Percentiles rank a stretch among this genome's conserved stretches.
These are phyloP conservation scores for Metschnikowia matae DNA, from an alignment of 805 yeast species.

Conservation along the genomic window DNA sequence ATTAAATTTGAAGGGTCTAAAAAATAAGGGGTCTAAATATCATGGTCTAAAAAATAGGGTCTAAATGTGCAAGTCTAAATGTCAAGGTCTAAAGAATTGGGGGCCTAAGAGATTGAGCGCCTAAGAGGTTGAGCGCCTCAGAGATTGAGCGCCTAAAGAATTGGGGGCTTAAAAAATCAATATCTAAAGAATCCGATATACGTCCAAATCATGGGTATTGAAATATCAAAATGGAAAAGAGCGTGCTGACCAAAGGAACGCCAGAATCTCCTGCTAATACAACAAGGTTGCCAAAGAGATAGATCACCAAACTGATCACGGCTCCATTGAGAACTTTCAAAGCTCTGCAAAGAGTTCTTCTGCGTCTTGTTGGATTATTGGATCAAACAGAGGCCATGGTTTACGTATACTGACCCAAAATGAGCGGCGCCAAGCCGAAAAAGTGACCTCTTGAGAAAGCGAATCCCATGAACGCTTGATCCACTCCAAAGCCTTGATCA, in stretches of 20 bases:
- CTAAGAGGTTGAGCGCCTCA: too few species aligned
- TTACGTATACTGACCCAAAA: conserved; percentile 26
- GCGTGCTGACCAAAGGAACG: conserved; percentile 4
- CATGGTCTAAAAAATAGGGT: too few species aligned
- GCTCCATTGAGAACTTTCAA: conserved; percentile 1
- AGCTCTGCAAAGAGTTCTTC: conserved; percentile 7
- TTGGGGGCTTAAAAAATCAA: not conserved
- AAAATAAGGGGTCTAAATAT: too few species aligned
- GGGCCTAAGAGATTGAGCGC: too few species aligned
- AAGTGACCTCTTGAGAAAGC: conserved; percentile 29
- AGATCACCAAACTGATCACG: conserved; percentile 2
- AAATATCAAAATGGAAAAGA: conserved; percentile 5
- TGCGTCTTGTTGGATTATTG: conserved; percentile 13
- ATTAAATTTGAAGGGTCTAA: not conserved
- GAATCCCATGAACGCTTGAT: conserved; percentile 55
- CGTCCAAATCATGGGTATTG: not conserved
- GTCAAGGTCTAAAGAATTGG: too few species aligned
- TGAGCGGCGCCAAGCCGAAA: conserved; percentile 33
- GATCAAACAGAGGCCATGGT: conserved; percentile 28
- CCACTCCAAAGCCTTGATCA: conserved; percentile 56
- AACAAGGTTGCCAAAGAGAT: conserved; percentile 5
- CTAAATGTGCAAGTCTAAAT: too few species aligned
- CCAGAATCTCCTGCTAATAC: conserved; percentile 4
- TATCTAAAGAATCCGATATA: not conserved
- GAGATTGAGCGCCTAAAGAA: too few species aligned